Base-by-base conservation (phyloP, 371 early-diverging fungal genomes). In the Apophysomyces trapeziformis region DNA sequence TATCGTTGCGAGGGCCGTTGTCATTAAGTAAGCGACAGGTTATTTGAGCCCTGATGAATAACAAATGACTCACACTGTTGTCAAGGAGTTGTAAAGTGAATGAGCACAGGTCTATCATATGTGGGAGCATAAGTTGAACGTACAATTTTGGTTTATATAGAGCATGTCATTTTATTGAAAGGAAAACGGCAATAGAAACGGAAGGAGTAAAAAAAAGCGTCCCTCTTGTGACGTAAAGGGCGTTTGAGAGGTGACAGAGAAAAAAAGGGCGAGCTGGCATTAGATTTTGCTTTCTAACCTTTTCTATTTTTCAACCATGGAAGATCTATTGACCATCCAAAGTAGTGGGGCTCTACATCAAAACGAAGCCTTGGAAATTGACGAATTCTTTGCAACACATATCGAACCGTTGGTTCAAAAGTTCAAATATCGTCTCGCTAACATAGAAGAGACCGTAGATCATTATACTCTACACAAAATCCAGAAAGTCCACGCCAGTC, bases 361-460 rank as follows among this genome's bases (percentile, higher is more conserved):
- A 26, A 74, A 78, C 56, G 84, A 78, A 38, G 56, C 69, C 36
- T 63, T 78, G 2, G 79, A 79, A 41, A 64, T 83, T 12, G 84
- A 83, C 38, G 74, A 74, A 13, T 77, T 83, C 46, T 73, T 83
- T 43, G 69, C 69, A 57, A 70, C 76, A 16, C 75, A 68, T 11
- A 65, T 83, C 18, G 73, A 73, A 46, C 79, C 84, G 5, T 63
- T 83, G 16, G 59, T 80, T 62, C 79, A 76, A 45, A 78, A 77
- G 50, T 74, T 83, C 66, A 83, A 77, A 50, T 67, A 71, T 65
- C 63, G 75, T 41, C 70, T 83, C 14, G 68, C 71, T 2, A 72
- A 78, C 8, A 67, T 77, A 32, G 78, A 81, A 50, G 65, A 72
- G 60, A 50, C 54, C 5, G 54, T 50, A 21, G 68, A 77, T 37